phyloP scores from a whole-genome alignment of 2,329 filamentous ascomycete genomes.

The Trichophyton equinum region DNA sequence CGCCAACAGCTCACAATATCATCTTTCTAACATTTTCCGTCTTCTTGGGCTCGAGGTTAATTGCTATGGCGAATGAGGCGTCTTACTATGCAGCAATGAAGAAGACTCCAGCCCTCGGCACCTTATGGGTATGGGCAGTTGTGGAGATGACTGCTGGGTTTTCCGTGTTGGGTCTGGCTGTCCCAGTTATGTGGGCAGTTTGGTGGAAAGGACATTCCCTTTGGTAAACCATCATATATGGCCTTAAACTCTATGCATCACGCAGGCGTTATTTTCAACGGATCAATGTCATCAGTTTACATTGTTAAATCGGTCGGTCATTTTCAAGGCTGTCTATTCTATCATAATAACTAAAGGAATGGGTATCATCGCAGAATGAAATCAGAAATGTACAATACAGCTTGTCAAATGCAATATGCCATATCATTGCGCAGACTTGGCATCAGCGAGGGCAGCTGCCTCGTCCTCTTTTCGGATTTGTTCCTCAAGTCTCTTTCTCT shows the following conservation, averaged over 20 bases:
- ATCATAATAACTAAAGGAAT: neutral
- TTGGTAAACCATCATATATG: conserved; percentile 20
- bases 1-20: conserved; percentile 22
- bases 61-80: conserved; percentile 65
- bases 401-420: neutral
- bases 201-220: conserved; percentile 44
- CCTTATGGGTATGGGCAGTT: conserved; percentile 85
- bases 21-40: conserved; percentile 25
- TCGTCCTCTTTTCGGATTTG: conserved; percentile 41
- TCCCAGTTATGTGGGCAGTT: conserved; percentile 39
- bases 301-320: neutral
- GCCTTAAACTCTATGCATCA: neutral
- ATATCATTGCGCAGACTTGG: neutral
- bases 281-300: neutral
- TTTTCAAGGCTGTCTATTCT: neutral
- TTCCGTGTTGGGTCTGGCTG: conserved; percentile 45
- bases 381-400: neutral
- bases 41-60: conserved; percentile 59
- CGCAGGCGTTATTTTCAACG: neutral
- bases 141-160: conserved; percentile 66
- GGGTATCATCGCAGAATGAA: conserved; percentile 1
- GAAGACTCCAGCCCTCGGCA: conserved; percentile 73
- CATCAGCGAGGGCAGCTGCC: conserved; percentile 26
- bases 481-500: conserved; percentile 42
- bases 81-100: conserved; percentile 87